These are phyloP conservation scores for Yamadazyma trypodendri DNA, from an alignment of 1,139 yeast genomes.

Conservation along the genomic window DNA sequence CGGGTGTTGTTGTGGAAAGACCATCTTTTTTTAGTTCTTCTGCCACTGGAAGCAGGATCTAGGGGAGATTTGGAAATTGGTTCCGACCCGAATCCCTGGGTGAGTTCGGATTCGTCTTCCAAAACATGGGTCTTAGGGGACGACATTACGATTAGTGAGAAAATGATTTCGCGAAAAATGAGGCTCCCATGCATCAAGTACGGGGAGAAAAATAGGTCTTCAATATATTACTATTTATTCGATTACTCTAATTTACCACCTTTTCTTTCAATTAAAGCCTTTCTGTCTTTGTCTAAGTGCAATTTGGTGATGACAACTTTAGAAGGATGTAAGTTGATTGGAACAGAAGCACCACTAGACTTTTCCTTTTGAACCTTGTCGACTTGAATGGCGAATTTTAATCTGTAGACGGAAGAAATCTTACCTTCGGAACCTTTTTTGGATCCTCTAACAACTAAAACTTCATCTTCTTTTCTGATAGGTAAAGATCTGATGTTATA, in stretches of 20 bases:
- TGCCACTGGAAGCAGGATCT: conserved; percentile 6
- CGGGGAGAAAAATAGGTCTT: too few relatives aligned
- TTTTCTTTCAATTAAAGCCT: conserved; percentile 78
- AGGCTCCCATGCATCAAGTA: too few relatives aligned
- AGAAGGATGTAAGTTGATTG: conserved; percentile 97
- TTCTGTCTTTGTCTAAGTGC: conserved; percentile 98
- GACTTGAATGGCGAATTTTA: conserved; percentile 93
- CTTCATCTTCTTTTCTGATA: conserved; percentile 98
- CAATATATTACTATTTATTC: conserved; percentile 6
- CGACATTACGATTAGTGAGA: conserved; percentile 4
- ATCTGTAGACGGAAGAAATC: conserved; percentile 97
- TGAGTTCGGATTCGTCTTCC: conserved; percentile 25
- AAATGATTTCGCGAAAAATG: not conserved
- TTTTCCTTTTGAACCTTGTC: conserved; percentile 98
- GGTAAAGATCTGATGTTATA: conserved; percentile 96
- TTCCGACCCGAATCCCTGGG: conserved; percentile 41
- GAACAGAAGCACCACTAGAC: conserved; percentile 97
- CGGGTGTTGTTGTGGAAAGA: conserved; percentile 39
- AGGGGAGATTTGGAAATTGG: conserved; percentile 18
- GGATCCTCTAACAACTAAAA: conserved; percentile 95
- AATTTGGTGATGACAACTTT: conserved; percentile 98
- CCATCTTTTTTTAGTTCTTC: conserved; percentile 44
- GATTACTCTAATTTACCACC: conserved; percentile 39
- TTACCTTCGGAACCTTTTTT: conserved; percentile 99
- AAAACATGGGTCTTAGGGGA: conserved; percentile 3